phyloP scores from a whole-genome alignment of 257 asterid genomes.

The Nicotiana paniculata region DNA sequence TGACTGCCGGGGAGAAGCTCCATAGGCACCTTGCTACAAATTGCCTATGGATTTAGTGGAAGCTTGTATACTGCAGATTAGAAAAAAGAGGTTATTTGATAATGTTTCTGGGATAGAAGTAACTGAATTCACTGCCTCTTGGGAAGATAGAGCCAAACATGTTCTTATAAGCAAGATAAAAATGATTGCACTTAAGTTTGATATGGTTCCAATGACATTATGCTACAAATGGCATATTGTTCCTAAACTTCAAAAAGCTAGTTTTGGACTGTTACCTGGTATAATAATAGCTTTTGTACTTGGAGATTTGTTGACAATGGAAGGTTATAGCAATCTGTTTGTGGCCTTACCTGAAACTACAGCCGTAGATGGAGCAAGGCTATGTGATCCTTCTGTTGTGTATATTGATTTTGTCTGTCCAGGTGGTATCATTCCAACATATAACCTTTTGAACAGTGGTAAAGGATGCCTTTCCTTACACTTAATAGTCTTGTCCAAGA shows the following conservation, averaged over 20 bases:
- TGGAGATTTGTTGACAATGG: background rate
- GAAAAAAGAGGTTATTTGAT: background rate
- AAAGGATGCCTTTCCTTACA: background rate
- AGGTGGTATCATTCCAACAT: background rate
- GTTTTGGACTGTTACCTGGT: too few relatives aligned
- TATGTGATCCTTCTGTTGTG: too few relatives aligned
- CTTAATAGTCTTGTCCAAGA: background rate
- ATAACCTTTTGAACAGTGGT: background rate
- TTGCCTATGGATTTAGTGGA: background rate
- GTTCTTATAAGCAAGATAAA: background rate
- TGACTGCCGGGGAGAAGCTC: background rate
- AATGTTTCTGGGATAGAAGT: background rate
- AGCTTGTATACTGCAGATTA: background rate
- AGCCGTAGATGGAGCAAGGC: too few relatives aligned
- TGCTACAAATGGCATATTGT: background rate
- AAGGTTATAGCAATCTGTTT: background rate
- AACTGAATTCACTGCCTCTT: background rate
- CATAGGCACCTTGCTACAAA: background rate
- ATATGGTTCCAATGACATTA: background rate
- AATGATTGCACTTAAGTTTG: background rate
- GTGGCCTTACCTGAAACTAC: too few relatives aligned
- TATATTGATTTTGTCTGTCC: too few relatives aligned
- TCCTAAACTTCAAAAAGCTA: background rate
- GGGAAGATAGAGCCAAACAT: background rate
- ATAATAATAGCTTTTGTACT: background rate